Conservation (phyloP, 768 basidiomycete genomes). For the Infundibulicybe gibba region DNA sequence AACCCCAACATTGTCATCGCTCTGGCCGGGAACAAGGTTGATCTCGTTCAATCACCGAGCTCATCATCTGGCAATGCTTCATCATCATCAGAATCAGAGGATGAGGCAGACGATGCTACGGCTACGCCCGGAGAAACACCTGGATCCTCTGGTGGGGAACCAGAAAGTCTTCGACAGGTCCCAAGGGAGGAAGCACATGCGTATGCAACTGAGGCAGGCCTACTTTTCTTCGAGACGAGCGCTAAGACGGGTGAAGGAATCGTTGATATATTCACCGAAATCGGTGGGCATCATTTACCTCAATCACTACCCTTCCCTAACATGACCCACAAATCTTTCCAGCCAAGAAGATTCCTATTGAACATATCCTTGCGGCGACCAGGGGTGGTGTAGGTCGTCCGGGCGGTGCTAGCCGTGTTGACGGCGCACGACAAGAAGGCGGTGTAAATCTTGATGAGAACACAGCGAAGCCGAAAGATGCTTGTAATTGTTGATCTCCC, state of each 20-base stretch:
- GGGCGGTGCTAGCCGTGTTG: slow-evolving; percentile 50
- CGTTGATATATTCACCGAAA: slow-evolving; percentile 96
- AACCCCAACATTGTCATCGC: slow-evolving; percentile 99
- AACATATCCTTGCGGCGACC: slow-evolving; percentile 86
- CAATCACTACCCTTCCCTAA: not conserved
- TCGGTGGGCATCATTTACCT: slow-evolving; percentile 55
- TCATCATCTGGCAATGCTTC: slow-evolving; percentile 45
- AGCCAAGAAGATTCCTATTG: slow-evolving; percentile 76
- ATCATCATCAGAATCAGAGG: slow-evolving; percentile 65
- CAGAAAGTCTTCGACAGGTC: slow-evolving; percentile 83
- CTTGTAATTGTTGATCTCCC: slow-evolving; percentile 71
- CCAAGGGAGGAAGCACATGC: slow-evolving; percentile 93
- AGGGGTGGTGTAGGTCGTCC: slow-evolving; percentile 64
- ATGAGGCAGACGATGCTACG: slow-evolving; percentile 91
- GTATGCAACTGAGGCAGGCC: slow-evolving; percentile 91
- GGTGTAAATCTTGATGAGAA: slow-evolving; percentile 72
- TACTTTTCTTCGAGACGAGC: slow-evolving; percentile 96
- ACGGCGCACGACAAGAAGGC: slow-evolving; percentile 48
- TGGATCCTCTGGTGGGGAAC: slow-evolving; percentile 45
- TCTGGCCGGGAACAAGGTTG: slow-evolving; percentile 95
- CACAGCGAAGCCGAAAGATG: slow-evolving; percentile 63
- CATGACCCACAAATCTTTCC: slow-evolving; percentile 3
- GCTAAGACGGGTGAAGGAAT: slow-evolving; percentile 97
- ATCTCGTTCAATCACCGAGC: slow-evolving; percentile 72
- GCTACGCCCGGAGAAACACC: slow-evolving; percentile 76